Percentiles rank a stretch among this genome's conserved stretches.
Conservation (phyloP, 2,329 filamentous ascomycete species). For the Coniochaeta ligniaria region DNA sequence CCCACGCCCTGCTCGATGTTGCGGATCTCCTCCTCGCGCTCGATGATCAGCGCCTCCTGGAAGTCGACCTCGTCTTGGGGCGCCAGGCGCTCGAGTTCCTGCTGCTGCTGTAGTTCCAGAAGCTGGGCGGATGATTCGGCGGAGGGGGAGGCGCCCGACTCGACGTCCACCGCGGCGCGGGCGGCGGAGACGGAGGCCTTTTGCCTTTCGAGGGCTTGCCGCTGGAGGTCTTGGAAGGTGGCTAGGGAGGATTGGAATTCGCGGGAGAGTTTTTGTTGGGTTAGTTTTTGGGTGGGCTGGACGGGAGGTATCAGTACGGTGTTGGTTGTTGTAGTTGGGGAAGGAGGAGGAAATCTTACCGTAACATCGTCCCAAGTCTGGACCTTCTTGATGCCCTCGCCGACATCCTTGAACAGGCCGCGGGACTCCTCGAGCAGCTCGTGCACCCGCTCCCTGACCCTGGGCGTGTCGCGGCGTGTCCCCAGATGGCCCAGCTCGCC, state of each 20-base stretch:
- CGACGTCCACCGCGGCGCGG: constrained; percentile 67
- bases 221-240: constrained; percentile 90
- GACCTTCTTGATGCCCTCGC: constrained; percentile 88
- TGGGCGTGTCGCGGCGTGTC: constrained; percentile 83
- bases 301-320: background rate
- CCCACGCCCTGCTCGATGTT: constrained; percentile 96
- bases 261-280: constrained; percentile 87
- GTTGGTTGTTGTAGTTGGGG: background rate
- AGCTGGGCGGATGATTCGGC: constrained; percentile 16
- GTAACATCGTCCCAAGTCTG: constrained; percentile 80
- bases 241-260: constrained; percentile 85
- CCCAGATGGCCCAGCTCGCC: constrained; percentile 81
- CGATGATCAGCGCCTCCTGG: constrained; percentile 89
- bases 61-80: constrained; percentile 95
- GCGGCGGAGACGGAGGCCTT: constrained; percentile 78
- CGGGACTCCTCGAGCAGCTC: constrained; percentile 81
- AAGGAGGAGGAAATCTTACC: constrained; percentile 36
- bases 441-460: constrained; percentile 84
- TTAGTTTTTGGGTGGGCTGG: constrained; percentile 91
- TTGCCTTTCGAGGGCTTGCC: constrained; percentile 85
- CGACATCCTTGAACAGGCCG: constrained; percentile 81
- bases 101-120: constrained; percentile 47
- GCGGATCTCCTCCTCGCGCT: constrained; percentile 93
- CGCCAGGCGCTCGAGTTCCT: constrained; percentile 74
- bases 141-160: constrained; percentile 21